Evolutionary conservation across 768 basidiomycete genomes (phyloP).

Genomic region (Multifurca ochricompacta): DNA sequence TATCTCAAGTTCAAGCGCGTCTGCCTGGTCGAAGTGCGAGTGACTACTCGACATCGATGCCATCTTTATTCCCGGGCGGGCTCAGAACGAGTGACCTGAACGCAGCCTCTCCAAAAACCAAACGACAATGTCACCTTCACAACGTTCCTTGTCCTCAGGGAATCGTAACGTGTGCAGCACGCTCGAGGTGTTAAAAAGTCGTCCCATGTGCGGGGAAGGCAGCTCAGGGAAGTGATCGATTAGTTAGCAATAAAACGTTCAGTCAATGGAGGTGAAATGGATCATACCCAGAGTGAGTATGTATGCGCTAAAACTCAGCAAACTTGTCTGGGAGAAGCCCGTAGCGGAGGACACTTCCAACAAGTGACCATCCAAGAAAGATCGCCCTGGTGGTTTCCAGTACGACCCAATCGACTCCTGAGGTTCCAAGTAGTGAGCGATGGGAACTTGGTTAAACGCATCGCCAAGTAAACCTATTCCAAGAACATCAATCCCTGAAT

Average conservation of each 20-base stretch:
- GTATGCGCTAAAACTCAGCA: slow-evolving; percentile 42
- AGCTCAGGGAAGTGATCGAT: slow-evolving; percentile 37
- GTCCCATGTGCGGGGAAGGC: slow-evolving; percentile 42
- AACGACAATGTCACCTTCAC: slow-evolving; percentile 56
- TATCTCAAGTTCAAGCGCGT: neutral
- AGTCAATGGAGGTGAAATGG: neutral
- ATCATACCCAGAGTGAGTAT: slow-evolving; percentile 50
- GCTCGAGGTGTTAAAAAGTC: slow-evolving; percentile 62
- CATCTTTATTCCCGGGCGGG: slow-evolving; percentile 21
- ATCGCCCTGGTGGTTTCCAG: slow-evolving; percentile 76
- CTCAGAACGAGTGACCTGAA: slow-evolving; percentile 27
- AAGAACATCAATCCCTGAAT: neutral
- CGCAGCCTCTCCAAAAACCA: slow-evolving; percentile 54
- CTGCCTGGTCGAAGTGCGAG: slow-evolving; percentile 25
- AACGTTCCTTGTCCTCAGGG: slow-evolving; percentile 44
- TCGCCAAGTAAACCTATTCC: slow-evolving; percentile 48
- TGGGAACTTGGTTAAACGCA: slow-evolving; percentile 57
- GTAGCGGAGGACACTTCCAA: slow-evolving; percentile 56
- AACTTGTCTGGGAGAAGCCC: slow-evolving; percentile 31
- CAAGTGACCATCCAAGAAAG: slow-evolving; percentile 64
- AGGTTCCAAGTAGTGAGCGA: slow-evolving; percentile 42
- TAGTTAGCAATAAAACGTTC: slow-evolving; percentile 12
- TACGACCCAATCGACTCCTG: slow-evolving; percentile 54
- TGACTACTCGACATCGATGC: slow-evolving; percentile 36
- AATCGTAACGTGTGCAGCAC: slow-evolving; percentile 54